These are phyloP conservation scores for Skeletonema menzelii DNA, from an alignment of 108 stramenopile genomes.

Conservation along the genomic window DNA sequence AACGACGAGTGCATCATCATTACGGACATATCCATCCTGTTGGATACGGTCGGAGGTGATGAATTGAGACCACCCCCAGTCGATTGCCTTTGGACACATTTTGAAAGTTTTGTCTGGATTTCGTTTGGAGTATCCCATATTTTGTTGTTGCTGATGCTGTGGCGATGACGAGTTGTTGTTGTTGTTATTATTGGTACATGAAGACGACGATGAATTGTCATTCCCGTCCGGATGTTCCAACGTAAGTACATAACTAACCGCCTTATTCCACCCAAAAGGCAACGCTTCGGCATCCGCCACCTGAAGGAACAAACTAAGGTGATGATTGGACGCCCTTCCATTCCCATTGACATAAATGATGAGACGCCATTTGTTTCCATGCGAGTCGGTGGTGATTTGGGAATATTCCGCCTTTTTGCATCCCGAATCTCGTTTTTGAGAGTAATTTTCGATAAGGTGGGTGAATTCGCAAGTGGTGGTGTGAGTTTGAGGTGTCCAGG, in stretches of 20 bases:
- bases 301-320: conserved; percentile 85
- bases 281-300: conserved; percentile 90
- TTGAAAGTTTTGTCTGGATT: conserved; percentile 94
- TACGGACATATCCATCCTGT: conserved; percentile 77
- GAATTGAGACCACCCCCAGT: conserved; percentile 93
- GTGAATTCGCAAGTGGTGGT: conserved; percentile 90
- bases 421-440: conserved; percentile 84
- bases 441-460: conserved; percentile 77
- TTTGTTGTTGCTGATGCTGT: conserved; percentile 61
- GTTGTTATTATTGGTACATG: conserved; percentile 14
- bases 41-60: conserved; percentile 87
- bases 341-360: conserved; percentile 92
- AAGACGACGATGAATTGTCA: neutral
- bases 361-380: conserved; percentile 87
- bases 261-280: conserved; percentile 92
- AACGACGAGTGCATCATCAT: conserved; percentile 67
- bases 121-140: conserved; percentile 81
- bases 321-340: conserved; percentile 85
- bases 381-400: conserved; percentile 71
- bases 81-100: conserved; percentile 91
- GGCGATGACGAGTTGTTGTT: conserved; percentile 69
- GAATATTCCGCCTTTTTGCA: conserved; percentile 93
- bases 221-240: conserved; percentile 76
- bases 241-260: conserved; percentile 84
- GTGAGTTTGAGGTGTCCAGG: conserved; percentile 79